Conservation (phyloP, 129 eudicot genomes). For the Centrapalus pauciflorus region DNA sequence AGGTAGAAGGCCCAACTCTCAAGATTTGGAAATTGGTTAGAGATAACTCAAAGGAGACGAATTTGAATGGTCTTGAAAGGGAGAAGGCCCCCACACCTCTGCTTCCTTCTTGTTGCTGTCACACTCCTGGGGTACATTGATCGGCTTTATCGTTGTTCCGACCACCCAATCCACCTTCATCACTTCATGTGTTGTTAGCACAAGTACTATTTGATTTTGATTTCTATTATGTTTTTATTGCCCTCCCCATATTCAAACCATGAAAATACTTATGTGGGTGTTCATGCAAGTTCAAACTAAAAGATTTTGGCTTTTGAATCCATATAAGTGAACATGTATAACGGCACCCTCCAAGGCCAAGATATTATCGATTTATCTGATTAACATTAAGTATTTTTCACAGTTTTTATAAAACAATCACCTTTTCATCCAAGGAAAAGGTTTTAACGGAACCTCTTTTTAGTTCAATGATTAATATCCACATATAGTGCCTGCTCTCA, state of each 20-base stretch:
- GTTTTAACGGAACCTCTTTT: slow-evolving; percentile 1
- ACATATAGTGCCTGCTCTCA: slow-evolving; percentile 28
- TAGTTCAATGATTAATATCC: slow-evolving; percentile 15
- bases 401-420: not conserved
- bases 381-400: not conserved
- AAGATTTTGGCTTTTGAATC: not conserved
- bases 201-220: not conserved
- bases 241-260: not conserved
- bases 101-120: slow-evolving; percentile 13
- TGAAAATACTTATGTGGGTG: not conserved
- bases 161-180: slow-evolving; percentile 26
- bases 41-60: too few relatives aligned
- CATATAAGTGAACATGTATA: too few relatives aligned
- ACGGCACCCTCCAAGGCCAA: too few relatives aligned
- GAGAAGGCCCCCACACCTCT: slow-evolving; percentile 1
- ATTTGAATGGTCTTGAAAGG: too few relatives aligned
- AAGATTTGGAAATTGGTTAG: too few relatives aligned
- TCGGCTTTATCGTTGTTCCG: slow-evolving; percentile 2
- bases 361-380: not conserved
- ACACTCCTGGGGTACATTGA: slow-evolving; percentile 4
- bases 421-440: not conserved
- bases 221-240: not conserved
- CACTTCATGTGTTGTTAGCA: slow-evolving; percentile 16
- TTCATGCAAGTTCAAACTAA: not conserved
- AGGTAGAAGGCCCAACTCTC: too few relatives aligned